These are phyloP conservation scores for Choricystis sp. DNA, from an alignment of 139 green algal genomes.

Conservation along the genomic window DNA sequence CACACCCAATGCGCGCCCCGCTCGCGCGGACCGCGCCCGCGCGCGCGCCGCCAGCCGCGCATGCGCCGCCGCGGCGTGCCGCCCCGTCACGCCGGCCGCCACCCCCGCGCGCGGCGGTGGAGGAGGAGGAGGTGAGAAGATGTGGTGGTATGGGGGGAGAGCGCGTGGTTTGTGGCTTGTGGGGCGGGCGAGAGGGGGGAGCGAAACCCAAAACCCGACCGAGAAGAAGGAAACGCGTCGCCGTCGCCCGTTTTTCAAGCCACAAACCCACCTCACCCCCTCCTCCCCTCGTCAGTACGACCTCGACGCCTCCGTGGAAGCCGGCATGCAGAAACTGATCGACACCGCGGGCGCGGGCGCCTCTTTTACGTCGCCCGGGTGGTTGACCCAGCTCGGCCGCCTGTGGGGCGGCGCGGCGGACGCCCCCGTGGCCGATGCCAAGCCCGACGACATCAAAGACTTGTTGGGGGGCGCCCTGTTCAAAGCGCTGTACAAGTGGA, in stretches of 20 bases:
- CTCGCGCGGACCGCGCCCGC: too few relatives aligned
- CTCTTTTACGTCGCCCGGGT: slow-evolving; percentile 56
- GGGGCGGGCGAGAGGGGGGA: too few relatives aligned
- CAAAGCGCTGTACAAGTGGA: slow-evolving; percentile 70
- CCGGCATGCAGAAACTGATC: slow-evolving; percentile 36
- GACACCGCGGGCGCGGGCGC: slow-evolving; percentile 57
- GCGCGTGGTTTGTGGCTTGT: too few relatives aligned
- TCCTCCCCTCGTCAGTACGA: neutral
- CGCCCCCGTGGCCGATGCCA: slow-evolving; percentile 86
- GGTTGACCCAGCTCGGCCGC: slow-evolving; percentile 76
- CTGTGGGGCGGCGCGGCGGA: slow-evolving; percentile 74
- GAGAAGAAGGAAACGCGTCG: slow-evolving; percentile 15
- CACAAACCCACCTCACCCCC: neutral
- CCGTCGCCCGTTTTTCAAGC: neutral
- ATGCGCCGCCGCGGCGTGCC: too few relatives aligned
- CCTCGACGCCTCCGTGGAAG: slow-evolving; percentile 7
- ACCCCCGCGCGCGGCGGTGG: too few relatives aligned
- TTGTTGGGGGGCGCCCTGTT: slow-evolving; percentile 94
- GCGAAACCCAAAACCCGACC: slow-evolving; percentile 18
- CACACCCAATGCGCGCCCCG: too few relatives aligned
- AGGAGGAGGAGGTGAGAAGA: too few relatives aligned
- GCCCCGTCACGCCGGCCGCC: too few relatives aligned
- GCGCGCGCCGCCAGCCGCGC: too few relatives aligned
- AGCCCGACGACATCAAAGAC: slow-evolving; percentile 91
- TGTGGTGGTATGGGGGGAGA: too few relatives aligned